Evolutionary conservation across 257 asterid genomes (phyloP).

Genomic region (Solanum tarapatanum): DNA sequence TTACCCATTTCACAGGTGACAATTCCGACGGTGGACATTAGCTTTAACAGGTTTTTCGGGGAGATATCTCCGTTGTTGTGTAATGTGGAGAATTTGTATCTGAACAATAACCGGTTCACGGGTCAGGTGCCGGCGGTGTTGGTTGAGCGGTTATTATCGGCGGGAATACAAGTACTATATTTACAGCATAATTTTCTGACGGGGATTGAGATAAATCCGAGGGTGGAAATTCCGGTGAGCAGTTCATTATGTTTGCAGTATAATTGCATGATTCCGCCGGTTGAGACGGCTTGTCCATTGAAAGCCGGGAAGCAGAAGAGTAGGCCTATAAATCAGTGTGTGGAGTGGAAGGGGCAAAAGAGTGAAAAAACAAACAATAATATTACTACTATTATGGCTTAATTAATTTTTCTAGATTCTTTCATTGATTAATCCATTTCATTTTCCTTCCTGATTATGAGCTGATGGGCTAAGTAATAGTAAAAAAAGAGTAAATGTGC

Average conservation of each 20-base stretch:
- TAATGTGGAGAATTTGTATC: constrained; percentile 60
- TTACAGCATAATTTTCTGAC: constrained; percentile 83
- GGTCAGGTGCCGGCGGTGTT: constrained; percentile 66
- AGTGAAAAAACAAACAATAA: constrained; percentile 8
- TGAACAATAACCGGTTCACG: constrained; percentile 83
- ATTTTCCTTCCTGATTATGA: not conserved
- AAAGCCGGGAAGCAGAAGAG: constrained; percentile 81
- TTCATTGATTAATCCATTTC: not conserved
- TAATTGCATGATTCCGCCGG: constrained; percentile 84
- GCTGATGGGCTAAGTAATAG: too few species aligned
- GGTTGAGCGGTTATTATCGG: constrained; percentile 64
- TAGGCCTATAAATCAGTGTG: constrained; percentile 79
- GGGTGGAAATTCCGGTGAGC: constrained; percentile 67
- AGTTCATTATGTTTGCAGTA: constrained; percentile 85
- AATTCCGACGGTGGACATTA: constrained; percentile 72
- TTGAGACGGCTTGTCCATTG: constrained; percentile 70
- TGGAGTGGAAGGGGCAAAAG: constrained; percentile 50
- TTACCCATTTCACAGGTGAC: constrained; percentile 40
- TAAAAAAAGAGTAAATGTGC: constrained; percentile 13
- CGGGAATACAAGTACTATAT: constrained; percentile 45
- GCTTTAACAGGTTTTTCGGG: constrained; percentile 72
- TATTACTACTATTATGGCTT: too few species aligned
- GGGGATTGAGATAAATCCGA: constrained; percentile 70
- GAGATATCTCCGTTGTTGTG: constrained; percentile 63
- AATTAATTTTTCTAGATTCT: not conserved